These are phyloP conservation scores for Pleurotus salmoneostramineus DNA, from an alignment of 768 basidiomycete genomes.

Conservation along the genomic window DNA sequence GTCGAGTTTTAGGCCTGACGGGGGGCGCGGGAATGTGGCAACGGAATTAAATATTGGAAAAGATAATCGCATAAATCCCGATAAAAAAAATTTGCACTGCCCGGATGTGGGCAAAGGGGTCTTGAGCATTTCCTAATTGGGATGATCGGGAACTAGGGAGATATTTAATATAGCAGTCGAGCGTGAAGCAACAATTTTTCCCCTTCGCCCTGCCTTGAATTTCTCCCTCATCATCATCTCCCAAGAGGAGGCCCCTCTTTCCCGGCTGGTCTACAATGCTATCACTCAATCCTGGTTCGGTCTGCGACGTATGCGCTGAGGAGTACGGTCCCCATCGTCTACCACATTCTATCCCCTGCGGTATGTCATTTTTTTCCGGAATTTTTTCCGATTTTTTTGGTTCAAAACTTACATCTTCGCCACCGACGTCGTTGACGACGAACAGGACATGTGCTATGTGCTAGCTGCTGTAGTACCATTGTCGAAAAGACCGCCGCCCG, in stretches of 20 bases:
- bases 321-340: constrained; percentile 72
- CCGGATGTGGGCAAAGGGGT: constrained; percentile 1
- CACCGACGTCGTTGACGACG: background rate
- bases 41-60: background rate
- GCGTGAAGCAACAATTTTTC: constrained; percentile 14
- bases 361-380: constrained; percentile 37
- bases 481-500: constrained; percentile 76
- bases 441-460: constrained; percentile 78
- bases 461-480: constrained; percentile 73
- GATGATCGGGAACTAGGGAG: background rate
- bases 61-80: background rate
- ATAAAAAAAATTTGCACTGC: constrained; percentile 1
- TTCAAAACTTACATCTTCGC: constrained; percentile 15
- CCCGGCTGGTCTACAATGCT: constrained; percentile 58
- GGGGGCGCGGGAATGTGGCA: background rate
- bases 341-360: constrained; percentile 82
- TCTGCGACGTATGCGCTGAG: constrained; percentile 89
- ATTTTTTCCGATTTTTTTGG: constrained; percentile 21
- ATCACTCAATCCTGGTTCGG: constrained; percentile 76
- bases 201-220: constrained; percentile 42
- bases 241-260: constrained; percentile 31
- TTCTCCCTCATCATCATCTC: constrained; percentile 30
- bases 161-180: constrained; percentile 9
- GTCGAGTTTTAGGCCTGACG: background rate
- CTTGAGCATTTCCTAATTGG: background rate